Conservation (phyloP, 2,329 filamentous ascomycete species). For the Bretziella fagacearum region DNA sequence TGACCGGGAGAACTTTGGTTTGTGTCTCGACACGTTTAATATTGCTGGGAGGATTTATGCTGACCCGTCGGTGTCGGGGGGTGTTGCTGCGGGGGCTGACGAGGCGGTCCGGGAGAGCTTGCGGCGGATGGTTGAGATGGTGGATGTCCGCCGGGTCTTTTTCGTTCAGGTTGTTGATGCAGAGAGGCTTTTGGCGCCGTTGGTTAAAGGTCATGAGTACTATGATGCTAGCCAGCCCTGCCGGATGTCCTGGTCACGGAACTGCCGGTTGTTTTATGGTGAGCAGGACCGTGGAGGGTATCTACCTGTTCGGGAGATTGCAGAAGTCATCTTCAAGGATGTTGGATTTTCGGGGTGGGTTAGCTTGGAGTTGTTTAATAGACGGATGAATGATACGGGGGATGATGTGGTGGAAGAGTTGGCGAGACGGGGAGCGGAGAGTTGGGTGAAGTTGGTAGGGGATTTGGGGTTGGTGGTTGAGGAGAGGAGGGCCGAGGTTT, state of each 20-base stretch:
- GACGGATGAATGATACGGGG: conserved; percentile 36
- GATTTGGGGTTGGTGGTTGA: conserved; percentile 20
- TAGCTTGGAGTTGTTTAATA: conserved; percentile 54
- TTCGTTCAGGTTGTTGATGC: conserved; percentile 65
- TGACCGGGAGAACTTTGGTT: conserved; percentile 53
- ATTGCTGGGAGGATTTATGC: conserved; percentile 55
- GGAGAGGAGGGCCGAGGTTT: too few species aligned
- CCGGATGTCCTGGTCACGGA: conserved; percentile 62
- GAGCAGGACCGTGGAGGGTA: conserved; percentile 48
- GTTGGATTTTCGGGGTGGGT: conserved; percentile 53
- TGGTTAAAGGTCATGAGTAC: conserved; percentile 29
- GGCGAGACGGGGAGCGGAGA: conserved; percentile 38
- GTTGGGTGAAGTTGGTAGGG: conserved; percentile 29
- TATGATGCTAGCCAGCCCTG: conserved; percentile 22
- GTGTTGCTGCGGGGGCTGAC: conserved; percentile 38
- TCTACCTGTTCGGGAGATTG: conserved; percentile 46
- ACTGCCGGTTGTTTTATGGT: conserved; percentile 42
- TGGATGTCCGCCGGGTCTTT: conserved; percentile 51
- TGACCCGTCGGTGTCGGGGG: conserved; percentile 39
- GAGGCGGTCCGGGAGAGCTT: conserved; percentile 37
- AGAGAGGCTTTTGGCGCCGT: conserved; percentile 40
- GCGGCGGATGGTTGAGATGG: conserved; percentile 31
- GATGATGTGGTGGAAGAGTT: conserved; percentile 32
- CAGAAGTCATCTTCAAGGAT: conserved; percentile 42
- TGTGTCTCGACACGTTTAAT: conserved; percentile 67